Evolutionary conservation across 352 stramenopile genomes (phyloP).

Genomic region (Phytopythium helicoides): DNA sequence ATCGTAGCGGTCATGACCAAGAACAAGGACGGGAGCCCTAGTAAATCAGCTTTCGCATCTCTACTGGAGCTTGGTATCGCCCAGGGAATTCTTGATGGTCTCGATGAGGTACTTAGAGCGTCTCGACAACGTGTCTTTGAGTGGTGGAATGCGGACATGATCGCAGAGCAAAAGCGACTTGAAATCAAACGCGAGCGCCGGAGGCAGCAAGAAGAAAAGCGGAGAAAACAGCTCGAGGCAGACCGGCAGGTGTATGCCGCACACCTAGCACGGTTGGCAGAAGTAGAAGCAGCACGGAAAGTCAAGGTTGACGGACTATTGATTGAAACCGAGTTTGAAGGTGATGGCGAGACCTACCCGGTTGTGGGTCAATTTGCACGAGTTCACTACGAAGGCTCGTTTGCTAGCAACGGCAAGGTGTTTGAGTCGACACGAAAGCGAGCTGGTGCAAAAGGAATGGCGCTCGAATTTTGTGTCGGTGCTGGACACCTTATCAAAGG

Average conservation of each 20-base stretch:
- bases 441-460: conserved; percentile 23
- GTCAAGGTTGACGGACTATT: conserved; percentile 39
- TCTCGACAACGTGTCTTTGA: conserved; percentile 52
- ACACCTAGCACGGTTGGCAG: conserved; percentile 42
- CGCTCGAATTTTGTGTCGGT: conserved; percentile 74
- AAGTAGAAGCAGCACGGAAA: conserved; percentile 35
- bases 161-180: conserved; percentile 68
- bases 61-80: conserved; percentile 59
- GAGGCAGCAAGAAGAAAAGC: conserved; percentile 44
- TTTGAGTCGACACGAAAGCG: conserved; percentile 70
- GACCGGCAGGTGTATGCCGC: conserved; percentile 39
- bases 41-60: conserved; percentile 41
- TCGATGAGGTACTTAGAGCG: conserved; percentile 54
- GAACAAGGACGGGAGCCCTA: conserved; percentile 14
- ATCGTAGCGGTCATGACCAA: conserved; percentile 63
- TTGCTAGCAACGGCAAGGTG: conserved; percentile 41
- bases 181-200: conserved; percentile 50
- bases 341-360: conserved; percentile 57
- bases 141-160: conserved; percentile 64
- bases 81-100: conserved; percentile 57
- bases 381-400: conserved; percentile 67
- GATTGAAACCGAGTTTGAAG: conserved; percentile 53
- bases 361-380: conserved; percentile 59
- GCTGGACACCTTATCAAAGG: conserved; percentile 63
- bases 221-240: conserved; percentile 34